Percentiles rank a stretch among this genome's conserved stretches.
These are phyloP conservation scores for Paramecium sonneborni DNA, from an alignment of 73 alveolate genomes.

Conservation along the genomic window DNA sequence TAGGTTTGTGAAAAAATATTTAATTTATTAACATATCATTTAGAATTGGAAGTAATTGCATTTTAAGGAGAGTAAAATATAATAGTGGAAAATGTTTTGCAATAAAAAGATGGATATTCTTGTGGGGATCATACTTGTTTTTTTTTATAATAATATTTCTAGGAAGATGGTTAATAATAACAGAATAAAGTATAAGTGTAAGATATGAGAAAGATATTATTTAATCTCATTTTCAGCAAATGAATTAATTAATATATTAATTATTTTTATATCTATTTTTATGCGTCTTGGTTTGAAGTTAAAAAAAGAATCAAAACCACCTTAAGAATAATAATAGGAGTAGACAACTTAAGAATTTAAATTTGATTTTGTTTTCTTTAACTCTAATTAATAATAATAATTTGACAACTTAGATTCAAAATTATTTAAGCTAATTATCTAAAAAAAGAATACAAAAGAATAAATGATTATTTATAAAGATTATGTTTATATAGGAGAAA, in stretches of 20 bases:
- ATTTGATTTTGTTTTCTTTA: neutral
- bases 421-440: neutral
- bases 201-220: neutral
- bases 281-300: neutral
- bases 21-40: neutral
- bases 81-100: neutral
- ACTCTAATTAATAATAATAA: neutral
- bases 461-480: neutral
- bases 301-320: slow-evolving; percentile 11
- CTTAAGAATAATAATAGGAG: neutral
- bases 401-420: neutral
- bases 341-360: neutral
- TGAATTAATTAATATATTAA: neutral
- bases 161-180: neutral
- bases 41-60: neutral
- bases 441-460: neutral
- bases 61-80: neutral
- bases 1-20: neutral
- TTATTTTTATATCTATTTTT: neutral
- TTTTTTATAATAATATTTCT: neutral
- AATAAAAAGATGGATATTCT: slow-evolving; percentile 31
- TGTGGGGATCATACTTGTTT: slow-evolving; percentile 37
- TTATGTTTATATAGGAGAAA: neutral
- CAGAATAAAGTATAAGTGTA: neutral
- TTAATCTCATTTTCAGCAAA: neutral